A percentile compares a stretch with the other conserved stretches of the same genome.
These are phyloP conservation scores for Blastomyces emzantsi DNA, from an alignment of 2,329 filamentous ascomycete genomes.

Conservation along the genomic window DNA sequence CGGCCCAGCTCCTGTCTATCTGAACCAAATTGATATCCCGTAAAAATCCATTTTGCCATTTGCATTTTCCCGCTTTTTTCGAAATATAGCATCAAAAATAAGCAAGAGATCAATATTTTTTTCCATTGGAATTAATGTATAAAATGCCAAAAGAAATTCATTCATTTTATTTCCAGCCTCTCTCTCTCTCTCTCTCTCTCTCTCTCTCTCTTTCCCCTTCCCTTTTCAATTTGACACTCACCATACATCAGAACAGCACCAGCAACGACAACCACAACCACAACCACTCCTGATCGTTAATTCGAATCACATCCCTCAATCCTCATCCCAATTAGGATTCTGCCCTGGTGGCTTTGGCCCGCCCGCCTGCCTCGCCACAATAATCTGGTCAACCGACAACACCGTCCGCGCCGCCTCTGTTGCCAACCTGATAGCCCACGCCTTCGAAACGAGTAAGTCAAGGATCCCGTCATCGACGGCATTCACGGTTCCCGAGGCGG, in stretches of 20 bases:
- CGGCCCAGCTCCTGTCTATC: background rate
- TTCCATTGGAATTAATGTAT: slow-evolving; percentile 1
- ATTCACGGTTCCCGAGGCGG: slow-evolving; percentile 72
- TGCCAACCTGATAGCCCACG: slow-evolving; percentile 94
- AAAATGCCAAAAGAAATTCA: slow-evolving; percentile 2
- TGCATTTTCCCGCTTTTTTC: background rate
- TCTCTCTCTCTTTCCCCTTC: background rate
- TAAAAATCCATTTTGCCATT: background rate
- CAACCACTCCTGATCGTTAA: background rate
- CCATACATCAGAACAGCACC: background rate
- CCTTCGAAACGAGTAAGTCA: slow-evolving; percentile 84
- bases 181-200: background rate
- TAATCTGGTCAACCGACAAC: slow-evolving; percentile 96
- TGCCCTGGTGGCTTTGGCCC: slow-evolving; percentile 94
- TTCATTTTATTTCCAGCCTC: background rate
- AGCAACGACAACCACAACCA: background rate
- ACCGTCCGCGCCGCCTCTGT: slow-evolving; percentile 92
- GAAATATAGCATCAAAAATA: background rate
- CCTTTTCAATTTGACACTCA: background rate
- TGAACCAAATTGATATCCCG: background rate
- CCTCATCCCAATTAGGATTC: slow-evolving; percentile 71
- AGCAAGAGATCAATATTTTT: background rate
- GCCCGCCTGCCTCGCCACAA: slow-evolving; percentile 92
- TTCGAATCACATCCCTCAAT: slow-evolving; percentile 31
- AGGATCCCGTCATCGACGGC: slow-evolving; percentile 81